Base-by-base conservation (phyloP, 2,329 filamentous ascomycete species). In the Chaetoscypha palmicola region DNA sequence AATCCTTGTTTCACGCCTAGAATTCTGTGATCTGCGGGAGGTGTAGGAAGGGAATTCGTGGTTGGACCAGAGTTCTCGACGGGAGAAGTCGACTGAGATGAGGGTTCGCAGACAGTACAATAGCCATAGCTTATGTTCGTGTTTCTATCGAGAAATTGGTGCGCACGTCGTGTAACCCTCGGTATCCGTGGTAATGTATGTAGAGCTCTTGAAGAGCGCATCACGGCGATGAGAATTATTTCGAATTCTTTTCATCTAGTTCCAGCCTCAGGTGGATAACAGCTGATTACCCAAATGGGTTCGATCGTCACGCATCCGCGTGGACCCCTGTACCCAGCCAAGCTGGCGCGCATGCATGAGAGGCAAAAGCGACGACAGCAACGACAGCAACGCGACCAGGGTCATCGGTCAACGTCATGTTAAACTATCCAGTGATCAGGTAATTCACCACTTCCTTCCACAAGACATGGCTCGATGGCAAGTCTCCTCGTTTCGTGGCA, bases 1-100 rank as follows among this genome's bases (percentile, higher is more conserved):
- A 94, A 77, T 55, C 85, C 78, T 56, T 92, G 86, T 47, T 79
- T 70, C 39, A 75, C 54, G 37, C 72, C 79, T 46, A 83, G 69
- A 53, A 74, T 69, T 52, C 79, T 72, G 59, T 83, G 79, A 54
- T 83, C 78, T 41, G 60, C 64, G 43, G 53, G 42, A 5, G 52
- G 49, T 22, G 39, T 47, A 28, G 34, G 22, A 4, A 49, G 45
- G 38, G 52, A 48, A 8, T 33, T 49, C 17, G 39, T 47, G 14
- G 43, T 45, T 30, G 51, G 17, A 28, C 7, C 12, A 28, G 7
- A 7, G 7, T 28, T 28, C 12, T 28, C 12, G 24, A 12, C 24
- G 5, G 48, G 22, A 42, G 30, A 22, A 19, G 17, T 37, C 40
- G 30, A 24, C 26, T 19, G 30, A 21, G 48, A 32, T 11, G 45